Evolutionary conservation across 2,329 filamentous ascomycete genomes (phyloP), one percentile per base, ranked within the genome.

Genomic region (Hypomyces perniciosus): DNA sequence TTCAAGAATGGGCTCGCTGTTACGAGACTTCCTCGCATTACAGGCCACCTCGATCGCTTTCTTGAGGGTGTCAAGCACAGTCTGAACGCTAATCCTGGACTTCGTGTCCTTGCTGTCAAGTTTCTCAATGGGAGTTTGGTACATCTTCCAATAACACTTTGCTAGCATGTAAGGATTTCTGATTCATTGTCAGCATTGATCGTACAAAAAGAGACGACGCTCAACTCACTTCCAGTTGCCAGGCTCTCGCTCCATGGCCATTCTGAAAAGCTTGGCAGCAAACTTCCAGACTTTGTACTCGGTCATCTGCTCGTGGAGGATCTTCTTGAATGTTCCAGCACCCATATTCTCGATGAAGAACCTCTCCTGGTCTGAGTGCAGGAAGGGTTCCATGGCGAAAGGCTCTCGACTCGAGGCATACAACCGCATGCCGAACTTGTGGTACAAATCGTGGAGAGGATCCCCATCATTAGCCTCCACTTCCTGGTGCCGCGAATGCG

Each of bases 1-100:
- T 65, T 96, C 91, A 12, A 96, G 77, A 27, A 95, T 84, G 0
- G 88, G 90, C 54, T 96, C 90, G 20, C 77, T 83, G 62, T 76
- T 72, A 10, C 78, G 72, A 4, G 78, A 77, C 56, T 81, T 81
- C 29, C 77, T 76, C 30, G 78, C 66, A 13, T 70, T 72, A 6
- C 72, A 69, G 1, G 78, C 78, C 2, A 78, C 71, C 48, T 75
- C 64, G 20, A 82, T 69, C 2, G 78, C 70, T 52, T 71, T 72
- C 56, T 80, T 77, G 3, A 83, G 70, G 0, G 75, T 71, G 3
- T 66, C 59, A n/a, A 83, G 56, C 5, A 83, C 63, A 7, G 63
- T 65, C 35, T 70, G 59, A 57, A 69, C 50, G 55, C 56, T 62
- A 5, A 70, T 60, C 44, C 57, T 61, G 8, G 61, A 52, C 9